Evolutionary conservation across 176 grass and related monocot species (phyloP).

Genomic region (Triticum dicoccoides): DNA sequence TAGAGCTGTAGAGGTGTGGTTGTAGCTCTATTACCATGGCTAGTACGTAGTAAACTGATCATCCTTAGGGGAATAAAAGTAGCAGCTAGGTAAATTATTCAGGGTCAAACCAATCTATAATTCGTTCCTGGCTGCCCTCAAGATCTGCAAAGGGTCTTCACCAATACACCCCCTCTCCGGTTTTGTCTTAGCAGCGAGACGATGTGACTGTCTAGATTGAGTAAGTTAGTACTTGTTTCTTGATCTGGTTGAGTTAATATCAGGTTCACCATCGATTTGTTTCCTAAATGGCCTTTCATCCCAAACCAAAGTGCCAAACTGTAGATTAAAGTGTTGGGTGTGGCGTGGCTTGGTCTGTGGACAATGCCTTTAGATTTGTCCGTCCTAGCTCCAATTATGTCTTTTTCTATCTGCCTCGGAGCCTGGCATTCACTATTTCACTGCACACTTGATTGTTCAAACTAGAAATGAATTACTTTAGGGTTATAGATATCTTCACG

Average conservation of each 20-base stretch:
- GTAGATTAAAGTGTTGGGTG: not conserved
- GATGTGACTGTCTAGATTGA: not conserved
- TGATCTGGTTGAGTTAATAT: not conserved
- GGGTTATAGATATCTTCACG: not conserved
- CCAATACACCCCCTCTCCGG: not conserved
- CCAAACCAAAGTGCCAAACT: not conserved
- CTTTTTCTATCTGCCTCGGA: not conserved
- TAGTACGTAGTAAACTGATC: not conserved
- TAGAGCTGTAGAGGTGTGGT: too few species aligned
- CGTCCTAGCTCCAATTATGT: not conserved
- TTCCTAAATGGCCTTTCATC: not conserved
- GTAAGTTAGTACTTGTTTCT: not conserved
- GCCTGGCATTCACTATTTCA: not conserved
- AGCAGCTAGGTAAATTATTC: too few species aligned
- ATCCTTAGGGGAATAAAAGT: too few species aligned
- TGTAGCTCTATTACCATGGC: not conserved
- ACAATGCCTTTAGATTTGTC: not conserved
- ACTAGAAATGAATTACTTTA: not conserved
- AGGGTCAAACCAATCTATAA: too few species aligned
- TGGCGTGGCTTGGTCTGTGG: not conserved
- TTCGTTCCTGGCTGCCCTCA: not conserved
- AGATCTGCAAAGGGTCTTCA: not conserved
- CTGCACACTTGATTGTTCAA: not conserved
- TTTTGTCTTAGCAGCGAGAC: not conserved
- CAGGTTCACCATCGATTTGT: not conserved